These are phyloP conservation scores for Ramularia endophylla DNA, from an alignment of 2,329 filamentous ascomycete species.

Conservation along the genomic window DNA sequence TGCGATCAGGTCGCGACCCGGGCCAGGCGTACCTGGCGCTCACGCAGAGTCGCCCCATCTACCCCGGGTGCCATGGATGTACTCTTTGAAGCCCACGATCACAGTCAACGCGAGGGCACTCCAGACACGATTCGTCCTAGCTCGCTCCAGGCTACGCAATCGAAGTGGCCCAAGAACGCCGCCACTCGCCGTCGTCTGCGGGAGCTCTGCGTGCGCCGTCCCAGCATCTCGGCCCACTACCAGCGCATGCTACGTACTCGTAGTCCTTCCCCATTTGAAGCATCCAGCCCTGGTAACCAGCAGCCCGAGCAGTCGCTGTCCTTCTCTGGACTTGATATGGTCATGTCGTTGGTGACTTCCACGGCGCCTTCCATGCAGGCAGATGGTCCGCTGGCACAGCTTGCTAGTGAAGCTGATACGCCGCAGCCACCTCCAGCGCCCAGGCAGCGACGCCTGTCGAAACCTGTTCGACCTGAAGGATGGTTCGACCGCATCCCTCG, in stretches of 20 bases:
- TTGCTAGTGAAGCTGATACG: slow-evolving; percentile 33
- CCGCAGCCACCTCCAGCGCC: slow-evolving; percentile 11
- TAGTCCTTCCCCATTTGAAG: slow-evolving; percentile 53
- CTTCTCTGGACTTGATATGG: slow-evolving; percentile 47
- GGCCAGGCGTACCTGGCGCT: slow-evolving; percentile 56
- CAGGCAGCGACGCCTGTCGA: slow-evolving; percentile 27
- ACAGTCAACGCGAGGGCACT: slow-evolving; percentile 31
- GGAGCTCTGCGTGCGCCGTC: slow-evolving; percentile 55
- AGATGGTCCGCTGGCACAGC: slow-evolving; percentile 42
- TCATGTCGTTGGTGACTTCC: slow-evolving; percentile 46
- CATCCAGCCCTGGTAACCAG: slow-evolving; percentile 29
- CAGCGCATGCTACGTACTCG: slow-evolving; percentile 55
- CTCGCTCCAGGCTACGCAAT: slow-evolving; percentile 28
- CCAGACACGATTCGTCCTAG: slow-evolving; percentile 41
- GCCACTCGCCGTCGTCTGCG: slow-evolving; percentile 54
- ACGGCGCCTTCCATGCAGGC: slow-evolving; percentile 49
- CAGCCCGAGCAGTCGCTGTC: slow-evolving; percentile 26
- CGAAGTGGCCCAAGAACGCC: slow-evolving; percentile 53
- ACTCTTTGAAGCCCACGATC: slow-evolving; percentile 15
- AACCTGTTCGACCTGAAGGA: slow-evolving; percentile 29
- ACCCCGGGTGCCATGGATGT: slow-evolving; percentile 26
- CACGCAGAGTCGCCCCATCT: slow-evolving; percentile 30
- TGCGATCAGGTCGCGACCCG: slow-evolving; percentile 58
- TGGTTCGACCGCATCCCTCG: slow-evolving; percentile 39
- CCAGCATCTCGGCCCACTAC: slow-evolving; percentile 58